Conservation (phyloP, 345 rosid genomes). For the Excoecaria cochinchinensis region DNA sequence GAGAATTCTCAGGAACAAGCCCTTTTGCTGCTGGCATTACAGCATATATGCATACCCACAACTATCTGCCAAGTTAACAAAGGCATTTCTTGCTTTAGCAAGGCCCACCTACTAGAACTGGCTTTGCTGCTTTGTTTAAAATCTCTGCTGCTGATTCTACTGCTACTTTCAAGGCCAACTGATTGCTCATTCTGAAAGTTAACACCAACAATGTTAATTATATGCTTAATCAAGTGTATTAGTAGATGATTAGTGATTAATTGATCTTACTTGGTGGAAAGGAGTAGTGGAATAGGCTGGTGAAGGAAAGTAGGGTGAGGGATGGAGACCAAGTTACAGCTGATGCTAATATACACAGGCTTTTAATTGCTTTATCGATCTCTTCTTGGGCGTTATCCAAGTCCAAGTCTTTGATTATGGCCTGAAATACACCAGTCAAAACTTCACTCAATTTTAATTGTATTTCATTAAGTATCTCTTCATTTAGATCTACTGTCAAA, state of each 20-base stretch:
- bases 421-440: conserved; percentile 9
- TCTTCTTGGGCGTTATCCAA: conserved; percentile 42
- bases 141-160: conserved; percentile 31
- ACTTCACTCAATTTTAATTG: neutral
- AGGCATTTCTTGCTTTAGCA: conserved; percentile 29
- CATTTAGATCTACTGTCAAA: too few relatives aligned
- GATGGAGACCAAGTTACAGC: neutral
- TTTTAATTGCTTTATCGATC: conserved; percentile 40
- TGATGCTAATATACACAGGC: neutral
- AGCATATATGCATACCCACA: conserved; percentile 34
- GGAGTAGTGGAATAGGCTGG: too few relatives aligned
- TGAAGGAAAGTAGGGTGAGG: neutral
- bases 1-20: conserved; percentile 29
- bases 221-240: too few relatives aligned
- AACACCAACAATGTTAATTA: too few relatives aligned
- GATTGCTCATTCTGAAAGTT: conserved; percentile 26
- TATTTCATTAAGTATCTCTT: too few relatives aligned
- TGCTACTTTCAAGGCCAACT: conserved; percentile 33
- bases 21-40: conserved; percentile 45
- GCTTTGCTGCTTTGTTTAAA: conserved; percentile 34
- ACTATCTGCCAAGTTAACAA: conserved; percentile 33
- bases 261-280: too few relatives aligned
- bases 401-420: conserved; percentile 40
- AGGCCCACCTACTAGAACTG: conserved; percentile 41
- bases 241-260: too few relatives aligned